Percentiles rank a stretch among this genome's conserved stretches.
These are phyloP conservation scores for Cutaneotrichosporon mucoides DNA, from an alignment of 1,284 basidiomycete genomes.

Conservation along the genomic window DNA sequence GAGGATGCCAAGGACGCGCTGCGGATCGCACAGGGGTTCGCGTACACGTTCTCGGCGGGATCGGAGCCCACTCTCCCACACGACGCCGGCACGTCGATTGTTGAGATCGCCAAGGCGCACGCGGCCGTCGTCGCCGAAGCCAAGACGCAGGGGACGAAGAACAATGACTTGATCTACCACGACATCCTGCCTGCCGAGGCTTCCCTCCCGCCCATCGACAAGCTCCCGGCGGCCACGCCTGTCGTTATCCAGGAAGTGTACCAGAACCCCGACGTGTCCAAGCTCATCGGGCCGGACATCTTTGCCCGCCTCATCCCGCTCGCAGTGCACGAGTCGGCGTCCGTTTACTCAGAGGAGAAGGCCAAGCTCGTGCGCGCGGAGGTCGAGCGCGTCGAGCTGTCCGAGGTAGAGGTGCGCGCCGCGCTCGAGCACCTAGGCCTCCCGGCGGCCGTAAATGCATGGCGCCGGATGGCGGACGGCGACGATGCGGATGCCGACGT, in stretches of 20 bases:
- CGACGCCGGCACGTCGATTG: slow-evolving; percentile 73
- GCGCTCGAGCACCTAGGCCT: slow-evolving; percentile 79
- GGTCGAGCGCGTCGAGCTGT: slow-evolving; percentile 77
- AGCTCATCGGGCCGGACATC: slow-evolving; percentile 88
- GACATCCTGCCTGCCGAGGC: slow-evolving; percentile 81
- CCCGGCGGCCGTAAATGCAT: slow-evolving; percentile 69
- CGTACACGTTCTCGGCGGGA: slow-evolving; percentile 65
- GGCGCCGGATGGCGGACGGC: slow-evolving; percentile 70
- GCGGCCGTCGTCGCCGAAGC: slow-evolving; percentile 71
- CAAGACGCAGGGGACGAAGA: slow-evolving; percentile 70
- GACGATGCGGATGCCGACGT: slow-evolving; percentile 51
- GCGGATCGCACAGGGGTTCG: slow-evolving; percentile 66
- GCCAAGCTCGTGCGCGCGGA: slow-evolving; percentile 90
- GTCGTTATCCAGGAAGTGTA: slow-evolving; percentile 94
- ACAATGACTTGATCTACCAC: slow-evolving; percentile 98
- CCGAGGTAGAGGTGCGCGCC: slow-evolving; percentile 74
- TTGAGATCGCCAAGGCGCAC: slow-evolving; percentile 80
- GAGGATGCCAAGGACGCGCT: slow-evolving; percentile 77
- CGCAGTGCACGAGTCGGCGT: slow-evolving; percentile 92
- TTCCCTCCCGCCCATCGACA: slow-evolving; percentile 74
- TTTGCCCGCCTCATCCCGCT: slow-evolving; percentile 85
- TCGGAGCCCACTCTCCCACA: slow-evolving; percentile 78
- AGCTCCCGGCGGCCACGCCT: slow-evolving; percentile 69
- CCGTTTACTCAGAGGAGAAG: slow-evolving; percentile 97
- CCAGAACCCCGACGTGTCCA: slow-evolving; percentile 83